phyloP scores from a whole-genome alignment of 2,329 filamentous ascomycete genomes.

The Sporothrix brasiliensis region DNA sequence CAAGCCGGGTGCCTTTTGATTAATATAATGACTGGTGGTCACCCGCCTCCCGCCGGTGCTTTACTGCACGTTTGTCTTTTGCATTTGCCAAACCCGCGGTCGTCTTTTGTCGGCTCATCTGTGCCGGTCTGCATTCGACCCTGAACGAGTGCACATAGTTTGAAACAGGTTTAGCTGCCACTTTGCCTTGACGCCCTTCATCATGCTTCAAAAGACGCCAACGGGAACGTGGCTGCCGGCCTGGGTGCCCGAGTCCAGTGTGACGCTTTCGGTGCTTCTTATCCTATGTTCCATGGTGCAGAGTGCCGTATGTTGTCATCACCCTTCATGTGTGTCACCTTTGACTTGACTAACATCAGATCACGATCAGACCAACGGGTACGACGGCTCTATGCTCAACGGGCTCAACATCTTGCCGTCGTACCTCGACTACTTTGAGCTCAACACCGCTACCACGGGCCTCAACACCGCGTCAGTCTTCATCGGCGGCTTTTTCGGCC shows the following conservation, averaged over 20 bases:
- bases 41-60: background rate
- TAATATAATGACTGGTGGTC: background rate
- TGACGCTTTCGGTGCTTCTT: conserved; percentile 46
- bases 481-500: conserved; percentile 54
- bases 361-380: conserved; percentile 43
- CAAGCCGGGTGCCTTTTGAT: background rate
- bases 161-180: background rate
- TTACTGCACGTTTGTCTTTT: background rate
- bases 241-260: conserved; percentile 50
- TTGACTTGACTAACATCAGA: conserved; percentile 13
- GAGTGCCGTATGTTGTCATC: conserved; percentile 43
- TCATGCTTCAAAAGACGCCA: conserved; percentile 44
- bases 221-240: conserved; percentile 54
- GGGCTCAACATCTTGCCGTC: conserved; percentile 60
- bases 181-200: conserved; percentile 1
- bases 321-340: background rate
- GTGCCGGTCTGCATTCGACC: background rate
- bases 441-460: conserved; percentile 56
- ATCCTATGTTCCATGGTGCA: conserved; percentile 51
- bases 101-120: background rate
- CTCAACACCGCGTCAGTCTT: conserved; percentile 60
- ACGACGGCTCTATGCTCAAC: conserved; percentile 58
- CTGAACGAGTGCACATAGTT: background rate
- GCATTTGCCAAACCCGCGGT: background rate
- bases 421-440: conserved; percentile 59